phyloP scores from a whole-genome alignment of 179 eudicot species.

The Gypsophila paniculata region DNA sequence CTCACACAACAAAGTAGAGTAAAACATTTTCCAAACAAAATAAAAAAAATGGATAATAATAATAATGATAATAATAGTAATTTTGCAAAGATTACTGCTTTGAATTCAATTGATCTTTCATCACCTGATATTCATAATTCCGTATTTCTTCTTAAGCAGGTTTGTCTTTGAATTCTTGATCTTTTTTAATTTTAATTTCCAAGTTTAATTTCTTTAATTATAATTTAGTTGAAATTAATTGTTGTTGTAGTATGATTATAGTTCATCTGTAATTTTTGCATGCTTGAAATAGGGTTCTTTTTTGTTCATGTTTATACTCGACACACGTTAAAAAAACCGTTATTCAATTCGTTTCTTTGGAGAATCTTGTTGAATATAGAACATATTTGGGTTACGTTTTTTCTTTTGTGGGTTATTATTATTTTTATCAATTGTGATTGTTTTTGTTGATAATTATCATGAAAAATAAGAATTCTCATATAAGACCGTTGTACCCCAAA shows the following conservation, averaged over 20 bases:
- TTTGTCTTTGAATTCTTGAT: slow-evolving; percentile 3
- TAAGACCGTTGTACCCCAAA: too few species aligned
- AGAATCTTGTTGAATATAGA: too few species aligned
- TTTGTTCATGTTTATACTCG: background rate
- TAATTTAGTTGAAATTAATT: background rate
- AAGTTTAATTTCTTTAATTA: too few species aligned
- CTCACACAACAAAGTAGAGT: too few species aligned
- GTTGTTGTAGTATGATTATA: slow-evolving; percentile 14
- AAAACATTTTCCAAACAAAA: background rate
- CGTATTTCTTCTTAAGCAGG: slow-evolving; percentile 82
- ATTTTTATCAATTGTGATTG: background rate
- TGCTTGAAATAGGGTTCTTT: background rate
- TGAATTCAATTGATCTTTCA: slow-evolving; percentile 79
- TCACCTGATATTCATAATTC: slow-evolving; percentile 45
- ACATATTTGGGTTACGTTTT: too few species aligned
- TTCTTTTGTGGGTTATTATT: background rate
- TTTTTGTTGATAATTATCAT: background rate
- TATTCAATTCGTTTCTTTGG: too few species aligned
- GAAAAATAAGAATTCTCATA: background rate
- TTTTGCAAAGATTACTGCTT: slow-evolving; percentile 26
- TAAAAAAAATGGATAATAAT: background rate
- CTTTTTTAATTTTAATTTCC: background rate
- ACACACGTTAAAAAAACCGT: too few species aligned
- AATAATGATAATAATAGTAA: slow-evolving; percentile 22
- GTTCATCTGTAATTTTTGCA: too few species aligned